Base-by-base conservation (phyloP, 495 filamentous ascomycete genomes). In the Xylaria longipes region DNA sequence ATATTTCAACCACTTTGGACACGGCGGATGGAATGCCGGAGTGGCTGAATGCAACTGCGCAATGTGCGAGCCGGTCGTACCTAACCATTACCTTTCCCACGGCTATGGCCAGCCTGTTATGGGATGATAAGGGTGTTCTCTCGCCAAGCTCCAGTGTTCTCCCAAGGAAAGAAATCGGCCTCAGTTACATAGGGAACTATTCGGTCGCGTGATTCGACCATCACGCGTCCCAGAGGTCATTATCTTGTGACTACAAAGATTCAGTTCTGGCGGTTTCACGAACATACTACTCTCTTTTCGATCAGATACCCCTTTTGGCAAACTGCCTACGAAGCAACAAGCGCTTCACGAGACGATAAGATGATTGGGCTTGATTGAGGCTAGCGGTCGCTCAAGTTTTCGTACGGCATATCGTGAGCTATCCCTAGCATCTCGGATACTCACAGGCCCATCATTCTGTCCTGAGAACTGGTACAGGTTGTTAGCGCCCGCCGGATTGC, bases 51-150 rank as follows among this genome's bases (percentile, higher is more conserved):
- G 92, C 78, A 86, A 84, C 70, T 96, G 78, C 82, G 60, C 87
- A 89, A 66, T 95, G 93, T 80, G 81, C 83, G 57, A 60, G 17
- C 57, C 57, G 17, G 39, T 80, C 87, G 22, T 93, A 94, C 77
- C 89, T 94, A 37, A 3, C 75, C 87, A 87, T 22, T 43, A 63
- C 60, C 60, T 41, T 77, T 82, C 85, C 60, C 86, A 85, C 61
- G 83, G 83, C 57, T 93, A 89, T 73, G 80, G 89, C 25, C 92
- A 92, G 80, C 84, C 92, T 29, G 89, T 91, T 29, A 87, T 87
- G 72, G 90, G 88, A 31, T 91, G 82, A 83, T 48, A 5, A 60
- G 64, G 45, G 1, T 48, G 27, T 27, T 7, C 12, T 7, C 12
- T 9, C 12, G 29, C 25, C n/a, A 7, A 41, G 35, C 2, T 5